A percentile compares a stretch with the other conserved stretches of the same genome.
phyloP scores from a whole-genome alignment of 2,329 filamentous ascomycete genomes.

The Colletotrichum limetticola region DNA sequence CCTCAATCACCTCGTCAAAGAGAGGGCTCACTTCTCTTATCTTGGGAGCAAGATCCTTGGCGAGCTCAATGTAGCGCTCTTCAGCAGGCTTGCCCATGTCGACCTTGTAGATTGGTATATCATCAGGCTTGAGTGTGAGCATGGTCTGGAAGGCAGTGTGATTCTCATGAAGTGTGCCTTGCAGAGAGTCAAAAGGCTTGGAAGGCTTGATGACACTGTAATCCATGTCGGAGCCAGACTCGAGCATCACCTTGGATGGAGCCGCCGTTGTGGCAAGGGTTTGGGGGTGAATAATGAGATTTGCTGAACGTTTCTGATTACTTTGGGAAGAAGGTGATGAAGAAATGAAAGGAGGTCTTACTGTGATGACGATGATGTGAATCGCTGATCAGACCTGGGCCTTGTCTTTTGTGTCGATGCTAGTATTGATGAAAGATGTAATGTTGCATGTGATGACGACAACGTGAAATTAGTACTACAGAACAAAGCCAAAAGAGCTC shows the following conservation, averaged over 20 bases:
- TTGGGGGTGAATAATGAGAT: too few species aligned
- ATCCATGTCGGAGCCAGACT: too few species aligned
- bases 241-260: too few species aligned
- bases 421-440: neutral
- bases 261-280: too few species aligned
- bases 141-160: neutral
- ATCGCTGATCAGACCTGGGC: neutral
- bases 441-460: neutral
- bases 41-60: constrained; percentile 53
- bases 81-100: constrained; percentile 64
- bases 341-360: neutral
- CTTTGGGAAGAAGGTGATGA: neutral
- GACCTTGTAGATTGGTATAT: constrained; percentile 47
- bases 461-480: neutral
- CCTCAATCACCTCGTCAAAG: constrained; percentile 60
- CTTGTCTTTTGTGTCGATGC: neutral
- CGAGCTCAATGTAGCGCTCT: constrained; percentile 61
- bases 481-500: neutral
- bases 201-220: neutral
- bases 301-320: neutral
- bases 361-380: neutral
- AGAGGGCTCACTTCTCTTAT: constrained; percentile 55
- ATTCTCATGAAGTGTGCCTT: neutral
- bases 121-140: neutral
- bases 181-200: neutral